Base-by-base conservation (phyloP, 768 basidiomycete species). In the Suillus tomentosus region DNA sequence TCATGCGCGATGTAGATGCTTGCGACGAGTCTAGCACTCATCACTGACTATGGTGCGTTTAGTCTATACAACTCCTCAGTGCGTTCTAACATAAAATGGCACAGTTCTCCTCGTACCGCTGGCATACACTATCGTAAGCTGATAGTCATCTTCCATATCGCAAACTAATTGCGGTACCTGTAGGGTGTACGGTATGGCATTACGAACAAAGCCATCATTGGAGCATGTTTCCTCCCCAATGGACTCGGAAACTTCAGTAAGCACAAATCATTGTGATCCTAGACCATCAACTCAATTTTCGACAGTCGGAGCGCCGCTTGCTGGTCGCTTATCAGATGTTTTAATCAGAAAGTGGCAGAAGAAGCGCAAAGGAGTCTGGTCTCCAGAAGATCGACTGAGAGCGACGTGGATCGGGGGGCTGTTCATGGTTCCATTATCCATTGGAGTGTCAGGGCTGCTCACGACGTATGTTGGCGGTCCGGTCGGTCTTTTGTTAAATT, bases 381-480 rank as follows among this genome's bases (percentile, higher is more conserved):
- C 83, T 60, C 87, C 87, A 1, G 87, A 89, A 70, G 87, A 88
- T 66, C 81, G 88, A 11, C 75, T 88, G 17, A 78, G 84, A 1
- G 84, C 79, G 3, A 76, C 83, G 1, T 64, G 84, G 10, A 69
- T 76, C 14, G 81, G 82, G 24, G 78, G 79, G 9, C 69, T 77
- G 0, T 34, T 82, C 47, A 74, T 87, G 54, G 77, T 82, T 3
- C 88, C 87, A 0, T 45, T 85, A 1, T 81, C 85, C 1, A 72
- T 84, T 1, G 67, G 86, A 0, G 62, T 73, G 1, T 79, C 78
- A 2, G 87, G 86, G 0, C 60, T 87, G 0, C 68, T 82, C 13
- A 83, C 79, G 11, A 71, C 76, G 53, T 85, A 78, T 69, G 77
- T 88, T 3, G 73, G 73, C 11, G 83, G 84, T 0, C 74, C 64